Conservation (phyloP, 306 rosid genomes). For the Heteromeles arbutifolia region DNA sequence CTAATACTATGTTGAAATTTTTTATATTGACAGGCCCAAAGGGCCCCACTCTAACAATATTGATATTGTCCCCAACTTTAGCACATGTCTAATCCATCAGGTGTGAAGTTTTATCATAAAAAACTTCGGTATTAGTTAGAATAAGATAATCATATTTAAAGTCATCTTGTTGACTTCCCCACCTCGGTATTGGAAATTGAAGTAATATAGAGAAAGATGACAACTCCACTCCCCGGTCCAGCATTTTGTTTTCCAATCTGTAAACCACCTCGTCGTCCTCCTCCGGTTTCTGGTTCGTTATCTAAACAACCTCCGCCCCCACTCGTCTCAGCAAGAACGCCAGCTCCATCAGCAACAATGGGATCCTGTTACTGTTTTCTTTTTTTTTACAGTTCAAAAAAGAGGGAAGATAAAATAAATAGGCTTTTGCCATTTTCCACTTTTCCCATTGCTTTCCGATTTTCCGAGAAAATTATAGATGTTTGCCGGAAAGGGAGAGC, state of each 20-base stretch:
- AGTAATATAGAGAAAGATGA: background rate
- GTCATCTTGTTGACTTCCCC: no score
- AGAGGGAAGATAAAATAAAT: background rate
- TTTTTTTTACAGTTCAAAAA: background rate
- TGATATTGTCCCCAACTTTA: no score
- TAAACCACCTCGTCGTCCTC: slow-evolving; percentile 48
- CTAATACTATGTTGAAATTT: no score
- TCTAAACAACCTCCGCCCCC: slow-evolving; percentile 71
- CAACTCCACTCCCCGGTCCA: slow-evolving; percentile 77
- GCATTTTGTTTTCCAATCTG: slow-evolving; percentile 71
- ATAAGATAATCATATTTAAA: no score
- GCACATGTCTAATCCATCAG: no score
- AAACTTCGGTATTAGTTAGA: no score
- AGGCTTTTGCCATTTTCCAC: background rate
- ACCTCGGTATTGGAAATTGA: background rate
- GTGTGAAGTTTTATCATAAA: no score
- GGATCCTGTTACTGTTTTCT: slow-evolving; percentile 37
- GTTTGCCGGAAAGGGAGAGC: slow-evolving; percentile 71
- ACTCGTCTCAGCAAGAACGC: slow-evolving; percentile 68
- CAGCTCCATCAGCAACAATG: slow-evolving; percentile 71
- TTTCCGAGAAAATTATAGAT: background rate
- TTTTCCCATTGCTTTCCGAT: background rate
- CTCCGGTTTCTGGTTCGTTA: slow-evolving; percentile 53
- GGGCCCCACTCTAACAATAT: no score
- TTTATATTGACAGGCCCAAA: no score